Conservation (phyloP, 331 rosid genomes). For the Acacia concinna region DNA sequence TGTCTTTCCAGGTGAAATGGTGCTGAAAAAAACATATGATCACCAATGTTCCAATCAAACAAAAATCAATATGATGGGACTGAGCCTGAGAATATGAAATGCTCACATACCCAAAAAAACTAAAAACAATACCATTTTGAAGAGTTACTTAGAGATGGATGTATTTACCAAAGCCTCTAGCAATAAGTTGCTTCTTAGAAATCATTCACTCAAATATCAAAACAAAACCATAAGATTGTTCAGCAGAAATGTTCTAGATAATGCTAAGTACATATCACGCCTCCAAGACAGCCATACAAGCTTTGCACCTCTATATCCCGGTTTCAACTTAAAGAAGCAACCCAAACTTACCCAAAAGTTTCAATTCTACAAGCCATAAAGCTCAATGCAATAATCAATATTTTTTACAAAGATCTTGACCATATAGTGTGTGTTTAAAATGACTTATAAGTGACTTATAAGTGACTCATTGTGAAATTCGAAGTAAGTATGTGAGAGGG, state of each 20-base stretch:
- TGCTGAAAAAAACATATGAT: background rate
- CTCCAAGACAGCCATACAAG: background rate
- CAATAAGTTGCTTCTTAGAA: background rate
- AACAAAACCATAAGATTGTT: background rate
- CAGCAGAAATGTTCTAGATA: background rate
- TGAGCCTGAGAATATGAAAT: background rate
- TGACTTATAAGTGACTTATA: too few species aligned
- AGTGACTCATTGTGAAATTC: too few species aligned
- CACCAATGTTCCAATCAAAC: background rate
- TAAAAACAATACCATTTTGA: background rate
- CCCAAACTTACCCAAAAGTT: background rate
- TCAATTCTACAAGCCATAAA: background rate
- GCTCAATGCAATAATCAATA: background rate
- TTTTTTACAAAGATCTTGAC: background rate
- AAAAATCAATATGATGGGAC: background rate
- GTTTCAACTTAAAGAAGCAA: background rate
- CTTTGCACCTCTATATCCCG: background rate
- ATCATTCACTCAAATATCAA: background rate
- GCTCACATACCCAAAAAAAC: background rate
- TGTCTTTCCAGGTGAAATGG: background rate
- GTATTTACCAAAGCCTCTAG: background rate
- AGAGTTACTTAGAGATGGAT: background rate
- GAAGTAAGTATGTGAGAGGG: too few species aligned
- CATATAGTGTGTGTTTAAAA: too few species aligned
- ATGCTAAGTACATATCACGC: background rate